A percentile compares a stretch with the other conserved stretches of the same genome.
Evolutionary conservation across 495 filamentous ascomycete species (phyloP).

Genomic region (Hypoxylon fragiforme): DNA sequence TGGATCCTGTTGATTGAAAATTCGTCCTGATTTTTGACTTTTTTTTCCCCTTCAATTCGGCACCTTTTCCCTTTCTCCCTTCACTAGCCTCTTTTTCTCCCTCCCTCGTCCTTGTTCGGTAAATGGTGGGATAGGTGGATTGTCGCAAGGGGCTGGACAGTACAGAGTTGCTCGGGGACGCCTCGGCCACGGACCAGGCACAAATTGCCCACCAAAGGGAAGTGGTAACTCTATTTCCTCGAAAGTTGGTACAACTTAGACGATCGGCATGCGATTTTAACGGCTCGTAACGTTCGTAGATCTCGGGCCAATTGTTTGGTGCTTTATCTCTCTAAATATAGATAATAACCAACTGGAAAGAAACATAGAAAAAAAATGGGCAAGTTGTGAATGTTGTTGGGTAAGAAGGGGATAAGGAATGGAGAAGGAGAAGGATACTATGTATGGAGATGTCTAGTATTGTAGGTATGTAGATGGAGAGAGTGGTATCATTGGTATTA

Average conservation of each 20-base stretch:
- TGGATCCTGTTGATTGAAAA: no score
- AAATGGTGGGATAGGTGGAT: slow-evolving; percentile 2
- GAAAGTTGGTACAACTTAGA: slow-evolving; percentile 2
- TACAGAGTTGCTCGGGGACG: slow-evolving; percentile 14
- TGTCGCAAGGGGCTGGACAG: slow-evolving; percentile 33
- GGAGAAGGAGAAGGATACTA: slow-evolving; percentile 1
- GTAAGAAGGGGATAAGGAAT: background rate
- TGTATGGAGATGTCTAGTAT: slow-evolving; percentile 10
- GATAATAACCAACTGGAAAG: slow-evolving; percentile 9
- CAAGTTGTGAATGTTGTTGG: background rate
- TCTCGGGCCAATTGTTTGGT: slow-evolving; percentile 25
- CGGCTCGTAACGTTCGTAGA: slow-evolving; percentile 16
- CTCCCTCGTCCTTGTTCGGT: slow-evolving; percentile 1
- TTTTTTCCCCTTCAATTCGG: no score
- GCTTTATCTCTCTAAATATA: slow-evolving; percentile 19
- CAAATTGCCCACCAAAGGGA: slow-evolving; percentile 23
- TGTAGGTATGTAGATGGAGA: background rate
- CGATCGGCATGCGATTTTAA: slow-evolving; percentile 21
- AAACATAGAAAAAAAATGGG: background rate
- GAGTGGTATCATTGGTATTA: background rate
- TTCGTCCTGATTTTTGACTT: background rate
- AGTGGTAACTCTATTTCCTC: slow-evolving; percentile 31
- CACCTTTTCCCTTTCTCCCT: background rate
- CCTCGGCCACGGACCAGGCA: slow-evolving; percentile 25
- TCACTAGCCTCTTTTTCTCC: slow-evolving; percentile 13